Base-by-base conservation (phyloP, 257 asterid genomes). In the Solanum appendiculatum region DNA sequence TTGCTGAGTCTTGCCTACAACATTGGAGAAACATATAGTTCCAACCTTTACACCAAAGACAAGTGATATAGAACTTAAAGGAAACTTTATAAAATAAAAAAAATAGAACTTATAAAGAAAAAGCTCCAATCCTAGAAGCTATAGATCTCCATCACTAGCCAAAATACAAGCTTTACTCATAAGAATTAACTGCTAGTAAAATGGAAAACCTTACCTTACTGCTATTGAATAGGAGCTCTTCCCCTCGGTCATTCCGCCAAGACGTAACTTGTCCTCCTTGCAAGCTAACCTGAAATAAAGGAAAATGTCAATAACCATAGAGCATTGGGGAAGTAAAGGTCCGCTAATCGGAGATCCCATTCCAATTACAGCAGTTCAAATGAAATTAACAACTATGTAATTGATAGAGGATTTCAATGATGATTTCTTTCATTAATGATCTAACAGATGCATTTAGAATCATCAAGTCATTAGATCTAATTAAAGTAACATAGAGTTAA, bases 181-280 rank as follows among this genome's bases (percentile, higher is more conserved):
- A 46, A 10, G 46, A 85, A 27, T 27, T 29, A 20, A 54, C 44
- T 5, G 21, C 37, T 25, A 63, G 56, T 46, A 75, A 84, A 82
- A 83, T n/a, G 60, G 72, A 84, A 86, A 83, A 60, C 85, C 89
- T 44, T 91, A 97, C 99, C 99, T 95, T 97, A 88, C 96, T 94
- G 89, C 96, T 95, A 86, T 97, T 94, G 91, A 97, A 97, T 48
- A 95, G 88, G 86, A 94, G 97, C 86, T 97, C 99, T 91, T 97
- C 98, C 42, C 99, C 99, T 70, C 94, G 93, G 63, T 91, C 96
- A 85, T 93, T 94, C 91, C 98, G 91, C 99, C 99, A 97, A 0
- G 99, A 97, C 87, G 94, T 90, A 84, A 97, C 96, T 89, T 94
- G 98, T 85, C 96, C 99, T 82, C 99, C 99, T 12, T 93, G 93